Evolutionary conservation across 257 asterid genomes (phyloP).

Genomic region (Nemophila menziesii): DNA sequence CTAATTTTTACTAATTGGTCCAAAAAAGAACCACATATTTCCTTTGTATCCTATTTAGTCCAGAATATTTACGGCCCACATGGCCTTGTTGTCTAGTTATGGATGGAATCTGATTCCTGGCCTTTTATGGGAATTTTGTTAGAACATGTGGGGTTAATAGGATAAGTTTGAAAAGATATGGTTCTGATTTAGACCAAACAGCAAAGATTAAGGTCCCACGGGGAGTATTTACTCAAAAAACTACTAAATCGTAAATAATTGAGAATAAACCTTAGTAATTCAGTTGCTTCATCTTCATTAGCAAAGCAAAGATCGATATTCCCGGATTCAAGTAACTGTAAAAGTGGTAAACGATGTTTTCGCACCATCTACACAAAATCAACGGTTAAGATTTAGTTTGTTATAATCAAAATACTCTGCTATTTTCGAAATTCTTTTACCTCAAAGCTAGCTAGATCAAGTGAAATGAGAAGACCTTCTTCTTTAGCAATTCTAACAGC

Average conservation of each 20-base stretch:
- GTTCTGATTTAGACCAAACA: no score
- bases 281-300: constrained; percentile 93
- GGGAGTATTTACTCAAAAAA: no score
- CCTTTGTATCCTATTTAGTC: no score
- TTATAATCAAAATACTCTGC: background rate
- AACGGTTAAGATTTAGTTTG: no score
- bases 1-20: background rate
- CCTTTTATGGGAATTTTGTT: no score
- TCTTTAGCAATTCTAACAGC: constrained; percentile 80
- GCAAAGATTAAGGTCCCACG: no score
- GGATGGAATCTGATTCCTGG: no score
- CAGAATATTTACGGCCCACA: no score
- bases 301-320: constrained; percentile 92
- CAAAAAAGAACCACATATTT: constrained; percentile 2
- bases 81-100: no score
- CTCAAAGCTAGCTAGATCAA: constrained; percentile 98
- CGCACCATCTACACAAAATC: constrained; percentile 66
- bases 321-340: constrained; percentile 70
- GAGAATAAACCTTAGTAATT: constrained; percentile 55
- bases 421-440: constrained; percentile 20
- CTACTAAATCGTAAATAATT: constrained; percentile 8
- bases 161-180: no score
- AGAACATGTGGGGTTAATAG: no score
- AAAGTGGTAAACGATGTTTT: constrained; percentile 60
- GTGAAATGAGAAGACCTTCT: constrained; percentile 79